Percentiles rank a stretch among this genome's conserved stretches.
These are phyloP conservation scores for Pseudocercospora crystallina DNA, from an alignment of 2,329 filamentous ascomycete genomes.

Conservation along the genomic window DNA sequence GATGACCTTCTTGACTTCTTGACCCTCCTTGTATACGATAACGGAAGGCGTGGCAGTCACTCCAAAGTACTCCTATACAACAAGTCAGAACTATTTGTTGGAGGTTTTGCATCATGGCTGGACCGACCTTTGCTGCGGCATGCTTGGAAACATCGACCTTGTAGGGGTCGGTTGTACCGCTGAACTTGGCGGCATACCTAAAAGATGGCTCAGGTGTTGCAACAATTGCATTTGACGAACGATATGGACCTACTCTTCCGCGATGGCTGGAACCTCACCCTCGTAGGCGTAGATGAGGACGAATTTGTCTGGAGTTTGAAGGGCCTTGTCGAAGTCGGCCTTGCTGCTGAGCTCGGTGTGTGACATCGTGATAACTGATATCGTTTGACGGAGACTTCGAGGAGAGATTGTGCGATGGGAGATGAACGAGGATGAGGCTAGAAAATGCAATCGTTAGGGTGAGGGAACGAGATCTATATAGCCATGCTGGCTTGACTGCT, in stretches of 20 bases:
- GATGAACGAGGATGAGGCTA: too few relatives aligned
- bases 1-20: slow-evolving; percentile 32
- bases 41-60: slow-evolving; percentile 26
- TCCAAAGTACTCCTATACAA: slow-evolving; percentile 5
- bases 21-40: slow-evolving; percentile 34
- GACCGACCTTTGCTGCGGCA: slow-evolving; percentile 23
- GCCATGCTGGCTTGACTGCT: too few relatives aligned
- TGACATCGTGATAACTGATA: slow-evolving; percentile 8
- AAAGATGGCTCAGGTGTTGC: neutral
- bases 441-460: too few relatives aligned
- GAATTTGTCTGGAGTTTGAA: slow-evolving; percentile 32
- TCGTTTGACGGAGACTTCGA: slow-evolving; percentile 1
- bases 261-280: slow-evolving; percentile 23
- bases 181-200: slow-evolving; percentile 32
- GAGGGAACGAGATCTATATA: too few relatives aligned
- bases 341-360: slow-evolving; percentile 33
- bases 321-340: slow-evolving; percentile 32
- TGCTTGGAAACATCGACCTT: slow-evolving; percentile 30
- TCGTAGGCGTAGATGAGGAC: slow-evolving; percentile 36
- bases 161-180: slow-evolving; percentile 31
- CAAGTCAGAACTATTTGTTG: neutral
- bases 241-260: slow-evolving; percentile 29
- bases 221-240: too few relatives aligned
- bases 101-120: neutral
- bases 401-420: too few relatives aligned